These are phyloP conservation scores for Byssothecium circinans DNA, from an alignment of 2,329 filamentous ascomycete genomes.

Conservation along the genomic window DNA sequence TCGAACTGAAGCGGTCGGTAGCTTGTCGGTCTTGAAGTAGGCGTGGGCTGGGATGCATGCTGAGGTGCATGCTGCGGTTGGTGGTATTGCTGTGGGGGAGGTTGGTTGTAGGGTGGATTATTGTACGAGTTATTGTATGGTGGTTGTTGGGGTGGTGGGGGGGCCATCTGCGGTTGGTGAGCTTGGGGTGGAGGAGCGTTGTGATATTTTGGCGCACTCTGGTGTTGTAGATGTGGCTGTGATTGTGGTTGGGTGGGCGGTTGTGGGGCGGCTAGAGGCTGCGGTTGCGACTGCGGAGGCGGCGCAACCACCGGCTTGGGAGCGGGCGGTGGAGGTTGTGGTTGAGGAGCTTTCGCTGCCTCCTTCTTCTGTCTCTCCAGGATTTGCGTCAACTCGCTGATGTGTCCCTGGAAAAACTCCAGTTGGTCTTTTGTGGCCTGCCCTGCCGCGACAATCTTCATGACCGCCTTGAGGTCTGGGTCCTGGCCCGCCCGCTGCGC, in stretches of 20 bases:
- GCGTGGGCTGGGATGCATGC: constrained; percentile 36
- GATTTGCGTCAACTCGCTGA: constrained; percentile 71
- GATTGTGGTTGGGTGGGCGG: constrained; percentile 4
- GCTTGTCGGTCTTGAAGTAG: constrained; percentile 48
- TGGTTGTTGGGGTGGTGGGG: constrained; percentile 17
- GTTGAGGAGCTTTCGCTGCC: constrained; percentile 19
- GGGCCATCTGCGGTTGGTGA: constrained; percentile 22
- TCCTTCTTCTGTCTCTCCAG: constrained; percentile 47
- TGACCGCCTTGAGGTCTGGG: constrained; percentile 71
- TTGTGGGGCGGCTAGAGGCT: constrained; percentile 4
- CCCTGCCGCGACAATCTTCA: constrained; percentile 80
- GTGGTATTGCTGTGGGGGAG: constrained; percentile 17
- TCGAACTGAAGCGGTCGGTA: constrained; percentile 46
- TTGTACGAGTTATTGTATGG: constrained; percentile 24
- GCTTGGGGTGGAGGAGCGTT: constrained; percentile 16
- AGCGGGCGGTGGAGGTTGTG: constrained; percentile 1
- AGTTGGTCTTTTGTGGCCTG: constrained; percentile 71
- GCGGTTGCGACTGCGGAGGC: constrained; percentile 8
- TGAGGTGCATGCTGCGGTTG: constrained; percentile 6
- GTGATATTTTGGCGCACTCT: constrained; percentile 15
- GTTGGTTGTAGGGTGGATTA: constrained; percentile 17
- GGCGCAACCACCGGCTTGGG: neutral
- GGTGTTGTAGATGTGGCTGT: neutral
- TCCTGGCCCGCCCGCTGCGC: constrained; percentile 76
- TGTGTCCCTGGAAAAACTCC: constrained; percentile 76